Evolutionary conservation across 75 land plant species (phyloP).

Genomic region (Picea sitchensis): DNA sequence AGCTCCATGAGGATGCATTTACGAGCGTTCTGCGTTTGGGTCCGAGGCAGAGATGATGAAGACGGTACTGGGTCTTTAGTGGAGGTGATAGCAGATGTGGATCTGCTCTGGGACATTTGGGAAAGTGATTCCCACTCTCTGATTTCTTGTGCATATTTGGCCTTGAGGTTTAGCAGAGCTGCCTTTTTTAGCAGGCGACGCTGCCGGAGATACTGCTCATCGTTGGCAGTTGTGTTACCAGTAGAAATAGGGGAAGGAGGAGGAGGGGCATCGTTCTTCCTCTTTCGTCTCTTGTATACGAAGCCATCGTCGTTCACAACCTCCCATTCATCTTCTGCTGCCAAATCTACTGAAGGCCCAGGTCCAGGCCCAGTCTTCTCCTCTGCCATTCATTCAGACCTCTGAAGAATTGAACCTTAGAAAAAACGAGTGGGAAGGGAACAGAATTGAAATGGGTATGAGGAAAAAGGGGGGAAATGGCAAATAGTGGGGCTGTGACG

Average conservation of each 20-base stretch:
- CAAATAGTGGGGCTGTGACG: too few species aligned
- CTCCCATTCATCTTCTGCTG: slow-evolving; percentile 37
- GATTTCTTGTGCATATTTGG: slow-evolving; percentile 23
- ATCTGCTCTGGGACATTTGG: slow-evolving; percentile 11
- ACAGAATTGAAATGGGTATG: too few species aligned
- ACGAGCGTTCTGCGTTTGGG: not conserved
- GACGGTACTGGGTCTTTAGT: not conserved
- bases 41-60: not conserved
- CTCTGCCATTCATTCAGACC: not conserved
- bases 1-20: slow-evolving; percentile 1
- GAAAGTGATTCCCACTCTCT: slow-evolving; percentile 28
- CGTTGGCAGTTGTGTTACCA: not conserved
- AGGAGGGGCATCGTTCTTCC: not conserved
- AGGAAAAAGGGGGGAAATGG: too few species aligned
- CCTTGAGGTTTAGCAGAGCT: slow-evolving; percentile 18
- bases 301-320: slow-evolving; percentile 39
- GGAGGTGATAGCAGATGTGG: not conserved
- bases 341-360: not conserved
- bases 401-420: too few species aligned
- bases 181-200: slow-evolving; percentile 16
- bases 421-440: too few species aligned
- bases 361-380: not conserved
- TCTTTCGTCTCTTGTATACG: slow-evolving; percentile 39
- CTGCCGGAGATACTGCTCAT: not conserved
- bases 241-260: slow-evolving; percentile 3